Base-by-base conservation (phyloP, 352 stramenopile species). In the Globisporangium splendens region DNA sequence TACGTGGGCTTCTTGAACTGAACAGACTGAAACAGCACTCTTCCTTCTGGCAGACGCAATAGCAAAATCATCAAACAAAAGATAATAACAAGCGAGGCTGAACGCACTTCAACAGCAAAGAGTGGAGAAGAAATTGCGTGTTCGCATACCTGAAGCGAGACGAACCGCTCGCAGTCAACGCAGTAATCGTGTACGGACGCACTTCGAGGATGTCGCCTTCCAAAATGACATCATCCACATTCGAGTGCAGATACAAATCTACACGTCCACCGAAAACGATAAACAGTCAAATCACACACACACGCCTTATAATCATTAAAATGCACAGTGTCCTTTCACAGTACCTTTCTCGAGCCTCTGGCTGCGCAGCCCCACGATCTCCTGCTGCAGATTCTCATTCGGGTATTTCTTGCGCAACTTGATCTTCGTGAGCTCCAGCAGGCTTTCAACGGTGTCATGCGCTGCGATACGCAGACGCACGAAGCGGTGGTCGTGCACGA, bases 181-280 rank as follows among this genome's bases (percentile, higher is more conserved):
- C 33, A 7, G 62, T 47, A 21, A 56, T 56, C 14, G 62, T 69
- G 35, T 65, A 65, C 22, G 62, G 62, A 8, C 62, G 56, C 15
- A 47, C 62, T 57, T 69, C 56, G 12, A 69, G 52, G 24, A 65
- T 48, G 50, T 69, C 62, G 7, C 62, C 62, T 8, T 65, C 54
- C n/a, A 41, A n/a, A 24, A 61, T 13, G 13, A 61, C 46, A 2
- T 52, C 17, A 6, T 53, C 54, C 17, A 61, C 42, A 20, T 13
- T 54, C 18, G 43, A 22, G 17, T 51, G 14, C 42, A 47, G 8
- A 24, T 17, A 15, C 43, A 61, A 51, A 22, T 61, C 54, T 61
- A 41, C 15, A 2, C 24, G 22, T 10, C 20, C 5, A 28, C 3
- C 6, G 13, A 8, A 55, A 12, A 43, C 49, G 24, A 55, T 43